Evolutionary conservation across 139 green algal species (phyloP).

Genomic region (Pseudopediastrum boryanum): DNA sequence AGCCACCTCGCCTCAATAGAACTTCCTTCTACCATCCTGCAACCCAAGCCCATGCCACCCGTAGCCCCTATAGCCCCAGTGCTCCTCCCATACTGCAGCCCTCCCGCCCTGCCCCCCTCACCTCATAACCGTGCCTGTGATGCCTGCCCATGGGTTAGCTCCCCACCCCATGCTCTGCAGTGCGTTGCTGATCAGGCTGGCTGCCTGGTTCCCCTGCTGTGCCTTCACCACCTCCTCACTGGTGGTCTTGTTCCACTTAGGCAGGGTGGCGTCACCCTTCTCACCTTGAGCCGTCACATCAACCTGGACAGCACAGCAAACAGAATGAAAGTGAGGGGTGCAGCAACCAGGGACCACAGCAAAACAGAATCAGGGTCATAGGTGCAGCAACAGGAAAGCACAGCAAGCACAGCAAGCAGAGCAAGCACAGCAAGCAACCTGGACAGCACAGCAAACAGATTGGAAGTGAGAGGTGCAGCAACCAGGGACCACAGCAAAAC

Average conservation of each 20-base stretch:
- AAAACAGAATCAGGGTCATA: too few species aligned
- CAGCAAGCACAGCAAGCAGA: too few species aligned
- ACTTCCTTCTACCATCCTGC: background rate
- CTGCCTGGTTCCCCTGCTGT: conserved; percentile 52
- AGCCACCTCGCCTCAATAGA: too few species aligned
- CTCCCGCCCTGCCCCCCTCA: conserved; percentile 60
- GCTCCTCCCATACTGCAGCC: conserved; percentile 14
- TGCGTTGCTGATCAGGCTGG: conserved; percentile 50
- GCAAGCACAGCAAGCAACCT: too few species aligned
- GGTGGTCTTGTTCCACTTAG: conserved; percentile 39
- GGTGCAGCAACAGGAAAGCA: too few species aligned
- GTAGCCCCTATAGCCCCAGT: background rate
- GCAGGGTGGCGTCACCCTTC: conserved; percentile 9
- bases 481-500: too few species aligned
- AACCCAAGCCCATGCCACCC: background rate
- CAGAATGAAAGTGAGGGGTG: too few species aligned
- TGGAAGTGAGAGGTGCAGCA: too few species aligned
- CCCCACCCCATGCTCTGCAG: conserved; percentile 60
- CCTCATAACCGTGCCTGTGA: conserved; percentile 52
- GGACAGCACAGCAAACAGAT: too few species aligned
- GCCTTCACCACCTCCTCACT: conserved; percentile 47
- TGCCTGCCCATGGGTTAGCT: conserved; percentile 70
- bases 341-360: too few species aligned
- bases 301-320: conserved; percentile 41
- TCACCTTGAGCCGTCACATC: conserved; percentile 58